Conservation (phyloP, 2,329 filamentous ascomycete genomes). For the Colletotrichum noveboracense region DNA sequence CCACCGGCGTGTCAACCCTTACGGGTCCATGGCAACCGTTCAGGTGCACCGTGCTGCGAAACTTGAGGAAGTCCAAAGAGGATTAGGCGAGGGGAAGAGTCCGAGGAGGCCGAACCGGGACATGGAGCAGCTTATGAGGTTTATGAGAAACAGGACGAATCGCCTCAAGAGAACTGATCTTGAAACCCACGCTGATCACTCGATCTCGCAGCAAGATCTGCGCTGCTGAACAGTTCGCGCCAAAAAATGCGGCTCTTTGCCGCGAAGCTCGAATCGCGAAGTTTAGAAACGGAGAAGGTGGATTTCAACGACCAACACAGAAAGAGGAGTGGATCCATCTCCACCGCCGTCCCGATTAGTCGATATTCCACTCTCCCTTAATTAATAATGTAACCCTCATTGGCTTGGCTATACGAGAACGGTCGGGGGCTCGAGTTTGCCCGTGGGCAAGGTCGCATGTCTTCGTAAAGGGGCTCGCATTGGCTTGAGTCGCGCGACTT, state of each 20-base stretch:
- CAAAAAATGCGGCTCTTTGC: neutral
- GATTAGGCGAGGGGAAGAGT: neutral
- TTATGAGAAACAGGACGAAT: neutral
- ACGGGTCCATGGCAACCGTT: neutral
- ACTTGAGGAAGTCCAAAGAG: neutral
- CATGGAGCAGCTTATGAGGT: neutral
- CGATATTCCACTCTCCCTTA: neutral
- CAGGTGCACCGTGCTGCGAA: neutral
- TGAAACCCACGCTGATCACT: neutral
- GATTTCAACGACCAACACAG: neutral
- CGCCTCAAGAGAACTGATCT: neutral
- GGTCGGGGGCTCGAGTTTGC: neutral
- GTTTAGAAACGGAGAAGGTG: neutral
- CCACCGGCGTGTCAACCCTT: constrained; percentile 4
- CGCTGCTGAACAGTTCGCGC: neutral
- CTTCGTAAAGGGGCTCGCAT: neutral
- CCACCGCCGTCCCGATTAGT: neutral
- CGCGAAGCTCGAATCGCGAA: neutral
- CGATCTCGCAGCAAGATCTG: neutral
- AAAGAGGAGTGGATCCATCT: neutral
- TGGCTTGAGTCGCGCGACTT: neutral
- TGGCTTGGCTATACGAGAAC: neutral
- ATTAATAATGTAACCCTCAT: neutral
- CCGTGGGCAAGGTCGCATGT: neutral
- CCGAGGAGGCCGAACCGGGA: neutral